phyloP scores from a whole-genome alignment of 306 rosid species.

The Vigna angularis region DNA sequence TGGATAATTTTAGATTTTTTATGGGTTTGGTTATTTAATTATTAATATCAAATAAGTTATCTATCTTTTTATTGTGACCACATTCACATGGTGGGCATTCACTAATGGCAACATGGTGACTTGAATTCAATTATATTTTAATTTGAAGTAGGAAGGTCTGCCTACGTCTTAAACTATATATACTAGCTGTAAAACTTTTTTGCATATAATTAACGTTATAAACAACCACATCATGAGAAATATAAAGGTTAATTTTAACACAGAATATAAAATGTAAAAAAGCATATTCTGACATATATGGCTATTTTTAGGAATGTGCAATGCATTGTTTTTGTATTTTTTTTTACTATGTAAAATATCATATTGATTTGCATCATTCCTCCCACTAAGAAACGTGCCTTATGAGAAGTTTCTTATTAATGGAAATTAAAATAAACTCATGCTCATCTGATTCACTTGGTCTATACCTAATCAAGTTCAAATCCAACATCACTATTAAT shows the following conservation, averaged over 20 bases:
- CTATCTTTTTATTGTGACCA: too few species aligned
- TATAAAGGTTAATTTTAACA: neutral
- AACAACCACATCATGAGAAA: too few species aligned
- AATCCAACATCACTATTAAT: neutral
- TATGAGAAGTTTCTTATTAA: neutral
- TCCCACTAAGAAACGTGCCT: slow-evolving; percentile 37
- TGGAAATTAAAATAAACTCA: slow-evolving; percentile 33
- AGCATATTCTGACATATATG: neutral
- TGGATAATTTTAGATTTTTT: too few species aligned
- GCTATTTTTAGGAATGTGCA: neutral
- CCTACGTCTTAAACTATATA: too few species aligned
- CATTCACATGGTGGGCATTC: too few species aligned
- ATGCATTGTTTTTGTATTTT: neutral
- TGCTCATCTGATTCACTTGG: neutral
- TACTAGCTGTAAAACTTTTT: too few species aligned
- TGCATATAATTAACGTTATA: too few species aligned
- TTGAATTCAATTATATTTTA: too few species aligned
- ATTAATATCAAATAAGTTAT: too few species aligned
- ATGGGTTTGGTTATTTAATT: too few species aligned
- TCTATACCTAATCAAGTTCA: slow-evolving; percentile 2
- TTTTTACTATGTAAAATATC: neutral
- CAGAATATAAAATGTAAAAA: neutral
- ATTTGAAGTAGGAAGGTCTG: too few species aligned
- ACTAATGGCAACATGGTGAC: too few species aligned
- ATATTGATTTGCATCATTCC: slow-evolving; percentile 28